These are phyloP conservation scores for Penicillium nordicum DNA, from an alignment of 2,329 filamentous ascomycete genomes.

Conservation along the genomic window DNA sequence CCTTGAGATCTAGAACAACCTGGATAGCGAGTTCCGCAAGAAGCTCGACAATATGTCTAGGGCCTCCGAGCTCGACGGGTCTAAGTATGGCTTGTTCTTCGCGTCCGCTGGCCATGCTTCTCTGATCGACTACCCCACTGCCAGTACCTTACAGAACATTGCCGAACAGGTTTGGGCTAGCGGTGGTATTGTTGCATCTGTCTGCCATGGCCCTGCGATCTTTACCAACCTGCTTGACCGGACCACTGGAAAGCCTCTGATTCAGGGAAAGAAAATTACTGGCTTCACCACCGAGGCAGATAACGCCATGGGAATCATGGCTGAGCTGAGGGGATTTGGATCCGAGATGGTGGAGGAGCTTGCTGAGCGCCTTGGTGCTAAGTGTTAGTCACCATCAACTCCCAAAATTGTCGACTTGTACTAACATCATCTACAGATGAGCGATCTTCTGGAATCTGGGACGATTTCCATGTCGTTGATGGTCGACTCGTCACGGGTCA, in stretches of 20 bases:
- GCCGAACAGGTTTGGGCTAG: background rate
- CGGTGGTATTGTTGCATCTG: background rate
- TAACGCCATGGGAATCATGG: background rate
- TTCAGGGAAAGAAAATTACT: background rate
- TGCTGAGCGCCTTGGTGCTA: background rate
- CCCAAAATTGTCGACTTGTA: background rate
- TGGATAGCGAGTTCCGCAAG: background rate
- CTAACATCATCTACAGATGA: background rate
- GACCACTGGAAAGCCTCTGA: background rate
- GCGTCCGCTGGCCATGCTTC: background rate
- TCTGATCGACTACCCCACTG: background rate
- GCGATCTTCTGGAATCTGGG: background rate
- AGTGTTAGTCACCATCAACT: background rate
- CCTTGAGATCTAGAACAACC: background rate
- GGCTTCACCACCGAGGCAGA: background rate
- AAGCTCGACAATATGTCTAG: background rate
- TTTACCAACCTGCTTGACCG: background rate
- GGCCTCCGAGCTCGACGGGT: background rate
- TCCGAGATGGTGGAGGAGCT: background rate
- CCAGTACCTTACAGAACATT: background rate
- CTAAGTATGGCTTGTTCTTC: background rate
- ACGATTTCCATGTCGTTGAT: background rate
- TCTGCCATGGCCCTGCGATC: background rate
- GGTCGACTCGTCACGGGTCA: background rate
- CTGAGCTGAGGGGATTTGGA: background rate